Percentiles rank a stretch among this genome's conserved stretches.
These are phyloP conservation scores for Linanthus parryae DNA, from an alignment of 148 eudicot species.

Conservation along the genomic window DNA sequence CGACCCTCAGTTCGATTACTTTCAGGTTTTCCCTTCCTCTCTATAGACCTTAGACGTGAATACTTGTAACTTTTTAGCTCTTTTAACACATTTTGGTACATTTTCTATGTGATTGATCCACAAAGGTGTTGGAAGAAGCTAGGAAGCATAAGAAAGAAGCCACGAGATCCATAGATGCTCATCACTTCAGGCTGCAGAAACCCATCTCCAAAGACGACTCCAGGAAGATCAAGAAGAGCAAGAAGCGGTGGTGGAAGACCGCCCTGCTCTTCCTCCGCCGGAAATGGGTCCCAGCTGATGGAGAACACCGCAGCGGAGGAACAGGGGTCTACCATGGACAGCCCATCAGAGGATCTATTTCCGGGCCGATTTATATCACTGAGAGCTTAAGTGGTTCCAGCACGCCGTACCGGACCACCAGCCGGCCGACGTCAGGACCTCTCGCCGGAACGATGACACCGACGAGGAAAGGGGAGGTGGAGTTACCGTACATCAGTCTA, in stretches of 20 bases:
- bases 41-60: not conserved
- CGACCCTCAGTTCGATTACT: slow-evolving; percentile 78
- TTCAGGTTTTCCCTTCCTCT: slow-evolving; percentile 39
- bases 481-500: slow-evolving; percentile 62
- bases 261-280: slow-evolving; percentile 51
- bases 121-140: slow-evolving; percentile 79
- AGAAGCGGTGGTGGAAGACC: slow-evolving; percentile 68
- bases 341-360: slow-evolving; percentile 23
- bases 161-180: slow-evolving; percentile 40
- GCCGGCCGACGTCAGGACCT: slow-evolving; percentile 56
- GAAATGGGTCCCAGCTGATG: slow-evolving; percentile 27
- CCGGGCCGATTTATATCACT: slow-evolving; percentile 71
- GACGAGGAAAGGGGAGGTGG: slow-evolving; percentile 27
- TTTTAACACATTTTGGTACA: not conserved
- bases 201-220: slow-evolving; percentile 61
- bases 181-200: slow-evolving; percentile 77
- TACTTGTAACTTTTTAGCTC: not conserved
- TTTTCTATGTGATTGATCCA: not conserved
- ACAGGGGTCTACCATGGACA: not conserved
- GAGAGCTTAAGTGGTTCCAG: slow-evolving; percentile 59
- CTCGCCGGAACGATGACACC: slow-evolving; percentile 30
- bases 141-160: slow-evolving; percentile 47
- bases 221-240: slow-evolving; percentile 39
- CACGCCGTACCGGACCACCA: slow-evolving; percentile 45
- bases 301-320: not conserved